Evolutionary conservation across 495 filamentous ascomycete species (phyloP), one percentile per base, ranked within the genome.

Genomic region (Hypomontagnella submonticulosa): DNA sequence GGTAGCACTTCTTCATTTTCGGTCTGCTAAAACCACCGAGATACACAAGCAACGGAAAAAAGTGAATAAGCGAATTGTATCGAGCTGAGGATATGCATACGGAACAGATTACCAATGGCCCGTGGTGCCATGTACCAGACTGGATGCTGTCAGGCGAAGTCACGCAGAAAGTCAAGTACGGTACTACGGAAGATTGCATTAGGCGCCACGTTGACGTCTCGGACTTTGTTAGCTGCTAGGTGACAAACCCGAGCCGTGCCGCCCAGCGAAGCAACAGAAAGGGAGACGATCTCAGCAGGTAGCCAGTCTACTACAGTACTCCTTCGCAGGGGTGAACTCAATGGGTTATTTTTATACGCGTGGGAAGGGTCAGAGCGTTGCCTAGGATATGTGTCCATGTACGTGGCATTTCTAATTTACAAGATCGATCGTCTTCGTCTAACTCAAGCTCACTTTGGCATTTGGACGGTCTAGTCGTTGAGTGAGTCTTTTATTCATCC

Each of bases 81-180:
- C n/a, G 43, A 41, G n/a, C n/a, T n/a, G n/a, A n/a, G 16, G 23
- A 42, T 16, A 57, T 61, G 57, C 30, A 67, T 30, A 43, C 27
- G 30, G 43, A 57, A 52, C 52, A 52, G 38, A 47, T n/a, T 41
- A 20, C 36, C 16, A 44, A 42, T 16, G 9, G 30, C 4, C 9
- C 32, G 8, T 16, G 10, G 13, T 57, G 47, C 41, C 49, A 61
- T 37, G 18, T 61, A 36, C 51, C 52, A 23, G 63, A 57, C 6
- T 52, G 46, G 33, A 40, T 53, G 46, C 34, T 57, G 11, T 61
- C 50, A 20, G 47, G 34, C 57, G 63, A 67, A 7, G 20, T 66
- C 32, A 42, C 37, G 16, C 44, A 38, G 4, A 51, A 3, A 8
- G 9, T 20, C 15, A 61, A 57, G 32, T 60, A 38, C 34, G 36